Conservation (phyloP, 2,329 filamentous ascomycete species). For the Tolypocladium capitatum region DNA sequence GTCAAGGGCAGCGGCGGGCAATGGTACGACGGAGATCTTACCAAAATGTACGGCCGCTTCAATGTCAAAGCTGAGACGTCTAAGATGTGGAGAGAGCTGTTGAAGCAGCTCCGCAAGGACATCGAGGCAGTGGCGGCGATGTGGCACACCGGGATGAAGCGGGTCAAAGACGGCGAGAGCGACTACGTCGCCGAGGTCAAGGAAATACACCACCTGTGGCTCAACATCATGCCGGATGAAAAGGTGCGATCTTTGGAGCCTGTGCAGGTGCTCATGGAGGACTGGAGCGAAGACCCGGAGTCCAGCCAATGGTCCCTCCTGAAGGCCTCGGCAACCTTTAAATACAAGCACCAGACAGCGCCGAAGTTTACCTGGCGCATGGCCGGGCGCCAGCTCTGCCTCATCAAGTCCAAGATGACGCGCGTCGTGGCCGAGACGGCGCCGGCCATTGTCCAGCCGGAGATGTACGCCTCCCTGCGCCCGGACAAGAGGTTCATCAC, state of each 20-base stretch:
- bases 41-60: conserved; percentile 16
- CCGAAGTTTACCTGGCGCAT: conserved; percentile 31
- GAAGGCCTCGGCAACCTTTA: conserved; percentile 36
- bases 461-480: conserved; percentile 21
- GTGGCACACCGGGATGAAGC: conserved; percentile 20
- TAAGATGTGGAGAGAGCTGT: conserved; percentile 15
- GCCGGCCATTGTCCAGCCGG: conserved; percentile 20
- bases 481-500: conserved; percentile 21
- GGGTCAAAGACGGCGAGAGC: conserved; percentile 3
- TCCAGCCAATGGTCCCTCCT: conserved; percentile 33
- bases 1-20: conserved; percentile 3
- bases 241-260: conserved; percentile 11
- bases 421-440: neutral
- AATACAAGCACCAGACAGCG: conserved; percentile 15
- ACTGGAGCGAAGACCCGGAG: conserved; percentile 8
- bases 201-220: conserved; percentile 27
- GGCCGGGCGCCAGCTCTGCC: conserved; percentile 33
- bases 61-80: conserved; percentile 15
- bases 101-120: conserved; percentile 19
- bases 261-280: conserved; percentile 14
- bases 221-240: conserved; percentile 23
- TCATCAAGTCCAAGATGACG: conserved; percentile 27
- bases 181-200: conserved; percentile 16
- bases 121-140: conserved; percentile 14
- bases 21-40: conserved; percentile 6